Base-by-base conservation (phyloP, 225 moss, liverwort and hornwort genomes). In the Bryoerythrophyllum caledonicum region DNA sequence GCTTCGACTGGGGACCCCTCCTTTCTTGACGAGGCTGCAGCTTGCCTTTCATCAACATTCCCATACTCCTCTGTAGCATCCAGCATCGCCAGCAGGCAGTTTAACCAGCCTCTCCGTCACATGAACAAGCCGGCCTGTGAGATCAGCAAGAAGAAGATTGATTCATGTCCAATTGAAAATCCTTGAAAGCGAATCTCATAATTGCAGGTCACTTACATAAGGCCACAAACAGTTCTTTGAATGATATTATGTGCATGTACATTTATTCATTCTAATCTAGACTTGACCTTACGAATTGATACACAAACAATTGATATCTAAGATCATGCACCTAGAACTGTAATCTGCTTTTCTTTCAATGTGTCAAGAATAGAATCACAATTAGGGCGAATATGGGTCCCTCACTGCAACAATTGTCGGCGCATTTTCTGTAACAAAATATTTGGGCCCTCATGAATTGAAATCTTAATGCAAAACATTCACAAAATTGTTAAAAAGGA, bases 41-140 rank as follows among this genome's bases (percentile, higher is more conserved):
- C 32, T 32, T 32, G 74, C 70, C 76, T 76, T 76, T 71, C 74
- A 66, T 82, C 38, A 49, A 49, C 19, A 77, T 63, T 62, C 37
- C 76, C 79, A 80, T 49, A 19, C 5, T 80, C 77, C 15, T 80
- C 11, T 74, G 2, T 77, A 80, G 80, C 68, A 73, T 86, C 66
- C 65, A 82, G n/a, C 86, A 86, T 82, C 2, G 77, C 82, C 70
- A 79, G 0, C 2, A 41, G 4, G 56, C 32, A 78, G 9, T 19
- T 63, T 51, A 52, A 71, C 32, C 61, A 38, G 38, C 38, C 71
- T 65, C 19, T 43, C 0, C 1, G 28, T 70, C 74, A 77, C 51
- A 71, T 74, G 30, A 73, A 74, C 38, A 70, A 65, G 34, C 24
- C 48, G 6, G 17, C 79, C 27, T 85, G 23, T 63, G 57, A 80